phyloP scores from a whole-genome alignment of 345 rosid genomes.

The Rhizophora apiculata region DNA sequence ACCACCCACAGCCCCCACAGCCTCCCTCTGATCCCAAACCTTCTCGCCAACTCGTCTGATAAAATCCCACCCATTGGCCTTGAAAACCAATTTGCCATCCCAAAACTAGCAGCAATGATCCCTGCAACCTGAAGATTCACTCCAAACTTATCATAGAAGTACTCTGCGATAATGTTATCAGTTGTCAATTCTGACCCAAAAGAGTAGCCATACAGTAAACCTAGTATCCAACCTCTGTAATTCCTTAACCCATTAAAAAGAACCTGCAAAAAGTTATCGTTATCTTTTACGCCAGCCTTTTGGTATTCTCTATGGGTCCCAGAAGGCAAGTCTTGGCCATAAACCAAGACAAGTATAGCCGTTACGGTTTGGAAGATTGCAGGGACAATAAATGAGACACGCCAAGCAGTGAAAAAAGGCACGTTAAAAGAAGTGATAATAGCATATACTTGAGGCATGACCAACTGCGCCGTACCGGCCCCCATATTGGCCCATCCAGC shows the following conservation, averaged over 20 bases:
- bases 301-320: constrained; percentile 25
- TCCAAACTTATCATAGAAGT: constrained; percentile 67
- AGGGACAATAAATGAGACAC: constrained; percentile 56
- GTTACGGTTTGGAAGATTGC: constrained; percentile 50
- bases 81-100: constrained; percentile 54
- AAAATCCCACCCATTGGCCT: constrained; percentile 73
- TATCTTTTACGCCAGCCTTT: background rate
- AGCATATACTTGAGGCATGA: constrained; percentile 62
- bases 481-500: constrained; percentile 87
- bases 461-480: constrained; percentile 64
- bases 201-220: constrained; percentile 50
- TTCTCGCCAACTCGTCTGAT: constrained; percentile 52
- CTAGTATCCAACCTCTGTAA: constrained; percentile 81
- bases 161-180: constrained; percentile 66
- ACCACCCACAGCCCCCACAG: constrained; percentile 77
- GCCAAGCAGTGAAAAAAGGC: constrained; percentile 52
- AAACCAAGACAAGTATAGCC: constrained; percentile 47
- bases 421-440: constrained; percentile 15
- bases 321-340: constrained; percentile 64
- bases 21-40: constrained; percentile 75
- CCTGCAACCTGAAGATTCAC: constrained; percentile 67
- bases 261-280: constrained; percentile 30
- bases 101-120: constrained; percentile 63
- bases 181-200: constrained; percentile 78
- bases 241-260: constrained; percentile 52